Base-by-base conservation (phyloP, 2,329 filamentous ascomycete species). In the Venturiaceae sp. region DNA sequence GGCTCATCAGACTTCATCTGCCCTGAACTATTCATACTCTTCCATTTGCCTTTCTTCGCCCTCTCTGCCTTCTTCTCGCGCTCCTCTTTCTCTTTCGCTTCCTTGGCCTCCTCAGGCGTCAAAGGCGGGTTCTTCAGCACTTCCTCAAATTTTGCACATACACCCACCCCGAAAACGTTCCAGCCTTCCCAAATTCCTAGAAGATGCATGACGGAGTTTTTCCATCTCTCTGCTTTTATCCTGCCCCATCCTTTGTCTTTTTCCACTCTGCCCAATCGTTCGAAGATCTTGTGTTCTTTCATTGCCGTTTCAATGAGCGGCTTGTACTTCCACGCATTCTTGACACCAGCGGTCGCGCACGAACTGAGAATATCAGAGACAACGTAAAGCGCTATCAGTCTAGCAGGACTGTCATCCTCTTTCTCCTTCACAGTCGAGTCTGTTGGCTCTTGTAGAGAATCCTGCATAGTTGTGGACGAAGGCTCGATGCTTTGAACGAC, bases 241-340 rank as follows among this genome's bases (percentile, higher is more conserved):
- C 88, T 83, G 9, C 92, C 92, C 90, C 91, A 95, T 47, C 80
- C 79, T 23, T 88, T 74, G 57, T 83, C 84, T 64, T 86, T 85
- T 7, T 90, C 84, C 60, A 95, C 80, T 58, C 81, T 75, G 1
- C 91, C 91, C 3, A 96, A 79, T 47, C 81, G 79, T 66, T 88
- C 87, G 66, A 96, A 95, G 0, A 86, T 83, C 59, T 83, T 82
- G 58, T 84, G 82, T 8, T 81, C 74, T 32, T 83, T 83, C 26
- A 96, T 77, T 1, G 86, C 83, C 0, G 78, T 77, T 68, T 95
- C 90, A 62, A 96, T 90, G 3, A 92, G 79, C 63, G 88, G 84
- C 23, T 91, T 80, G 67, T 91, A 96, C 57, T 90, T 86, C 89
- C 91, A 96, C 3, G 89, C 88, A 68, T 92, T 88, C 2, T 88